A percentile compares a stretch with the other conserved stretches of the same genome.
Conservation (phyloP, 768 basidiomycete genomes). For the Baorangia bicolor region DNA sequence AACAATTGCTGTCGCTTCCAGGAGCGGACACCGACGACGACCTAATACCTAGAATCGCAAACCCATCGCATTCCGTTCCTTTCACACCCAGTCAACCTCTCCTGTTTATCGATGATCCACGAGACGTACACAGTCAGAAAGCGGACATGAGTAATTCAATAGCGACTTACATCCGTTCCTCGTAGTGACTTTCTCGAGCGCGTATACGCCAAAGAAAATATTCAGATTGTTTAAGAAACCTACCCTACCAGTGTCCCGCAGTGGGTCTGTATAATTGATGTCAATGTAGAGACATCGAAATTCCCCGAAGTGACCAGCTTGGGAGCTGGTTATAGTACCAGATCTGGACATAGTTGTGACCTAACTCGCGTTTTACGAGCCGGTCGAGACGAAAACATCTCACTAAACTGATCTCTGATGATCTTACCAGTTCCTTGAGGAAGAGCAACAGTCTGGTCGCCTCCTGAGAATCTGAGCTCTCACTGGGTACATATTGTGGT, state of each 20-base stretch:
- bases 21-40: slow-evolving; percentile 44
- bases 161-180: not conserved
- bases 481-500: too few relatives aligned
- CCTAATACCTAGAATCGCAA: slow-evolving; percentile 33
- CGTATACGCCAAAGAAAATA: not conserved
- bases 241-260: not conserved
- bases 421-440: too few relatives aligned
- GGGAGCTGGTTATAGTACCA: too few relatives aligned
- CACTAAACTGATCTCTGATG: not conserved
- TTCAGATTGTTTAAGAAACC: not conserved
- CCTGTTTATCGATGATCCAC: slow-evolving; percentile 44
- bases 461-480: not conserved
- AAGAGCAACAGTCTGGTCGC: not conserved
- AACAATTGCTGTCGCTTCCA: slow-evolving; percentile 38
- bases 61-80: slow-evolving; percentile 8
- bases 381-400: not conserved
- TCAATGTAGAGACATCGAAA: not conserved
- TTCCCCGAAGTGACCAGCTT: not conserved
- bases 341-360: too few relatives aligned
- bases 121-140: slow-evolving; percentile 28
- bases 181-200: not conserved
- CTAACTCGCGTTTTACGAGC: too few relatives aligned
- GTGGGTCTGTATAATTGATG: not conserved
- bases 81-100: slow-evolving; percentile 28
- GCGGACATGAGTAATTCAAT: not conserved